Conservation (phyloP, 768 basidiomycete genomes). For the Gloeopeniophorella convolvens region DNA sequence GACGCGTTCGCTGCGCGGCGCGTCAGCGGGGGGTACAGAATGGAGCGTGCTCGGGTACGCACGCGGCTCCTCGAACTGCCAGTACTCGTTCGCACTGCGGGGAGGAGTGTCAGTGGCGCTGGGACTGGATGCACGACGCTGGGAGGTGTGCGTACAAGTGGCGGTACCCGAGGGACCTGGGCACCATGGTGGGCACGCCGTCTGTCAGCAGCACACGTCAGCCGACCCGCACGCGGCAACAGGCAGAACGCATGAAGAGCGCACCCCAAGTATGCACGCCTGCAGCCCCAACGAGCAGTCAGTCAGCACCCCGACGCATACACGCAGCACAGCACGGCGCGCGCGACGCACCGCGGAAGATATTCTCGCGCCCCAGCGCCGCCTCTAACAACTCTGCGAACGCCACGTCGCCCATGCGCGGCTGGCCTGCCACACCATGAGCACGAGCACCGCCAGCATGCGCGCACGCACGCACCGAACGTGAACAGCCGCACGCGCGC, state of each 20-base stretch:
- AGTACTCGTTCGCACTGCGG: slow-evolving; percentile 38
- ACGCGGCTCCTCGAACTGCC: slow-evolving; percentile 43
- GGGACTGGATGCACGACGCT: too few species aligned
- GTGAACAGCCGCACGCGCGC: slow-evolving; percentile 35
- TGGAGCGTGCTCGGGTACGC: neutral
- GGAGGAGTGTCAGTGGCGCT: too few species aligned
- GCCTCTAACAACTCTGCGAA: slow-evolving; percentile 38
- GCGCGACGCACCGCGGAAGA: slow-evolving; percentile 36
- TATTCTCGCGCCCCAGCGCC: slow-evolving; percentile 31
- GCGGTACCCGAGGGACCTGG: slow-evolving; percentile 38
- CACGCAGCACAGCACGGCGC: neutral
- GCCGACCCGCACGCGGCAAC: neutral
- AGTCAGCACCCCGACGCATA: slow-evolving; percentile 2
- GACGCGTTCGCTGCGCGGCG: slow-evolving; percentile 24
- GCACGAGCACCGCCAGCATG: neutral
- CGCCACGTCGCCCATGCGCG: slow-evolving; percentile 37
- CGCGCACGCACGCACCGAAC: slow-evolving; percentile 31
- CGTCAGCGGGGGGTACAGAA: neutral
- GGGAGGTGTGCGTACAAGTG: slow-evolving; percentile 32
- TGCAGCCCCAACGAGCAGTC: slow-evolving; percentile 18
- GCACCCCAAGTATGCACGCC: slow-evolving; percentile 43
- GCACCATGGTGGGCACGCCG: slow-evolving; percentile 47
- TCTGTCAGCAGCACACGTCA: slow-evolving; percentile 27
- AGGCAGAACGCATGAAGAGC: neutral
- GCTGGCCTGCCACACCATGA: slow-evolving; percentile 35